These are phyloP conservation scores for Blepharisma stoltei DNA, from an alignment of 73 alveolate species.

Conservation along the genomic window DNA sequence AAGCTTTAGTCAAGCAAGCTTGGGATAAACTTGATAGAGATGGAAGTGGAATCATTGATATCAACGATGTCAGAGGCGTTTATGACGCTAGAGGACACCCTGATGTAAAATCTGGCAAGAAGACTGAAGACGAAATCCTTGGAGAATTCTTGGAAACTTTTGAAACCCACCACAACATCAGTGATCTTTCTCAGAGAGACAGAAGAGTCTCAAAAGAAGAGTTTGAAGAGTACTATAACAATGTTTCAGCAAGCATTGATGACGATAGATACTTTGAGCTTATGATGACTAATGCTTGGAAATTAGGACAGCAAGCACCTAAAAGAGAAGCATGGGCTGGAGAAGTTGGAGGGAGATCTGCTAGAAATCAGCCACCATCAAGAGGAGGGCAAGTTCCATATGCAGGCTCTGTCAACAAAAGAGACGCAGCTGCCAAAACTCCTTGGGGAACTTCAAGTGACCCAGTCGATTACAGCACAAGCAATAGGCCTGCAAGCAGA, in stretches of 20 bases:
- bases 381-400: not conserved
- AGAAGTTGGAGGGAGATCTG: not conserved
- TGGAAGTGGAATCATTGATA: slow-evolving; percentile 42
- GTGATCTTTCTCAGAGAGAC: slow-evolving; percentile 53
- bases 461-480: slow-evolving; percentile 51
- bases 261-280: slow-evolving; percentile 71
- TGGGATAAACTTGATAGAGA: slow-evolving; percentile 47
- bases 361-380: not conserved
- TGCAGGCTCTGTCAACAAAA: slow-evolving; percentile 31
- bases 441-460: slow-evolving; percentile 79
- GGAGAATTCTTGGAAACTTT: slow-evolving; percentile 81
- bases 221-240: slow-evolving; percentile 82
- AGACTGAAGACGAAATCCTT: slow-evolving; percentile 71
- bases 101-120: slow-evolving; percentile 71
- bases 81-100: slow-evolving; percentile 78
- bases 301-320: not conserved
- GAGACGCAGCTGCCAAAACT: slow-evolving; percentile 47
- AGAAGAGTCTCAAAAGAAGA: slow-evolving; percentile 86
- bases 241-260: slow-evolving; percentile 80
- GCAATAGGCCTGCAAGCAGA: slow-evolving; percentile 24
- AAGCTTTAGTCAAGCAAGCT: slow-evolving; percentile 52
- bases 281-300: slow-evolving; percentile 42
- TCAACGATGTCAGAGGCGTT: slow-evolving; percentile 44
- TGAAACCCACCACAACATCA: slow-evolving; percentile 68
- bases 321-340: slow-evolving; percentile 31